Evolutionary conservation across 257 asterid genomes (phyloP), one percentile per base, ranked within the genome.

Genomic region (Vinca minor): DNA sequence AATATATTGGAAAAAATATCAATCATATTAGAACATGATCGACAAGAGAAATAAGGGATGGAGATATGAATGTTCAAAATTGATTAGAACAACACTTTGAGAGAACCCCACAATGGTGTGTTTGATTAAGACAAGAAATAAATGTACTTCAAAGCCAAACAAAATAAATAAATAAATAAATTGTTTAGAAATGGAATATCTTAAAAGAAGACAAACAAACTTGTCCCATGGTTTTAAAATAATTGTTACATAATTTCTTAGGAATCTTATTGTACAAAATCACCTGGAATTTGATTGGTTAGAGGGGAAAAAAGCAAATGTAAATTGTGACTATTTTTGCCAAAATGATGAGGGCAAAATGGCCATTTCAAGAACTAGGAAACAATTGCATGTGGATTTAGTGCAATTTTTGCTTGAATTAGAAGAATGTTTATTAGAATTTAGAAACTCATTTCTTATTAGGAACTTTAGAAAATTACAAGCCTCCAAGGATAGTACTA

Each of bases 161-260:
- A 38, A 38, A 34, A 34, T 2, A 34, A 34, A 34, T 2, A 38
- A 14, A 21, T n/a, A 14, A 0, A 6, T 15, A 18, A n/a, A n/a
- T n/a, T 32, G 59, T 41, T 55, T 55, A 34, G 29, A 14, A 44
- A 25, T n/a, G 41, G 58, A 59, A 72, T 66, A 63, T 39, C 41
- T 60, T 45, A 41, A n/a, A 60, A 62, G 64, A 66, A 18, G 73
- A 67, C 63, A 63, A 64, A 3, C 41, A 56, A 39, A 44, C 20
- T 45, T 67, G 53, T 73, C 69, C n/a, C n/a, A n/a, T n/a, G n/a
- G 14, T 29, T 49, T n/a, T n/a, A n/a, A 21, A 32, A 21, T n/a
- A 20, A 31, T 63, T 52, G 68, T 42, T 57, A 7, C 62, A 29
- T 39, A n/a, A 58, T 23, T 34, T 3, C 7, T 36, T 46, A 62